These are phyloP conservation scores for Protomyces inouyei DNA, from an alignment of 1,139 yeast genomes.

Conservation along the genomic window DNA sequence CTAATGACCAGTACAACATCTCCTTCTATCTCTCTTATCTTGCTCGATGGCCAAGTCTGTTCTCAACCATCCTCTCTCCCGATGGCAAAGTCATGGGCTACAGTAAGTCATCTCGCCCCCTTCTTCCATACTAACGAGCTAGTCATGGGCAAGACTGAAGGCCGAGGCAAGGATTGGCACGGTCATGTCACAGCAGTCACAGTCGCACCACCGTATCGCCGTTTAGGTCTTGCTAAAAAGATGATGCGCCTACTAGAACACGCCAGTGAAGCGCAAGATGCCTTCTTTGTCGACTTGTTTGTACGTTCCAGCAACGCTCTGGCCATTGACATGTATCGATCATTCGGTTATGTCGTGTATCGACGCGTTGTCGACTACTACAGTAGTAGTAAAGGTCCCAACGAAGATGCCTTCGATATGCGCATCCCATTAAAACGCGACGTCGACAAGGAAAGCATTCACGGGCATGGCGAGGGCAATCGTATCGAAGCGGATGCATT, in stretches of 20 bases:
- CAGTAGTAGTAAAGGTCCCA: slow-evolving; percentile 53
- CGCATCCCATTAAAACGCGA: slow-evolving; percentile 55
- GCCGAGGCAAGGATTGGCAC: slow-evolving; percentile 81
- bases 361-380: slow-evolving; percentile 90
- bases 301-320: slow-evolving; percentile 78
- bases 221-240: slow-evolving; percentile 72
- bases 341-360: slow-evolving; percentile 76
- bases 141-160: slow-evolving; percentile 96
- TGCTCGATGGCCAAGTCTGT: slow-evolving; percentile 79
- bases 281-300: slow-evolving; percentile 82
- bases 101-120: neutral
- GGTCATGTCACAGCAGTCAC: slow-evolving; percentile 97
- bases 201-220: slow-evolving; percentile 70
- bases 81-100: slow-evolving; percentile 26
- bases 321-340: slow-evolving; percentile 78
- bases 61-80: slow-evolving; percentile 37
- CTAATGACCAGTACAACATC: slow-evolving; percentile 50
- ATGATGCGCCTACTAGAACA: slow-evolving; percentile 69
- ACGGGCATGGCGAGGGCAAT: slow-evolving; percentile 35
- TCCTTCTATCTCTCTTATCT: slow-evolving; percentile 81
- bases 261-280: slow-evolving; percentile 59
- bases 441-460: slow-evolving; percentile 38
- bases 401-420: slow-evolving; percentile 74
- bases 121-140: neutral
- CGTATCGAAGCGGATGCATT: slow-evolving; percentile 33